A percentile compares a stretch with the other conserved stretches of the same genome.
Conservation (phyloP, 202 grass and related monocot species). For the Zizania palustris region DNA sequence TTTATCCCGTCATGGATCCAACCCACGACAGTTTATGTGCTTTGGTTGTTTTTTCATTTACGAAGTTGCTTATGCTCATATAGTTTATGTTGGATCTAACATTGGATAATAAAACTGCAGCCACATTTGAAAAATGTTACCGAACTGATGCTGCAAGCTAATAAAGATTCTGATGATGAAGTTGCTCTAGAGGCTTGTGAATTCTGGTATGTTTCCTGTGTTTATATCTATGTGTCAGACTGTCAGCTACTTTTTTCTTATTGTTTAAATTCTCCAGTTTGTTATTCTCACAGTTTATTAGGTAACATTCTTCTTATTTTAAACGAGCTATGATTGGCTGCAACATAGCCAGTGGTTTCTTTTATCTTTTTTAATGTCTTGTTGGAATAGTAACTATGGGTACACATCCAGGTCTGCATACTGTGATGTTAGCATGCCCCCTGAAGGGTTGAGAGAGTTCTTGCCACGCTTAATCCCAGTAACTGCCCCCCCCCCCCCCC, state of each 20-base stretch:
- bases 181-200: constrained; percentile 94
- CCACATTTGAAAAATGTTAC: constrained; percentile 90
- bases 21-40: not conserved
- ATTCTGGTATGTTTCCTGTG: constrained; percentile 74
- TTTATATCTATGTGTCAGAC: constrained; percentile 11
- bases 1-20: not conserved
- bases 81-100: constrained; percentile 37
- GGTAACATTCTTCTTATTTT: not conserved
- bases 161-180: constrained; percentile 94
- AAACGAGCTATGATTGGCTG: constrained; percentile 8
- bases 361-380: constrained; percentile 13
- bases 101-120: constrained; percentile 56
- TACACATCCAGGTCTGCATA: constrained; percentile 80
- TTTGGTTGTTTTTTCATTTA: not conserved
- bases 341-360: not conserved
- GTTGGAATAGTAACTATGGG: constrained; percentile 33
- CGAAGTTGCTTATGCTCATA: constrained; percentile 32
- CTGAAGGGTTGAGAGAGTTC: constrained; percentile 84
- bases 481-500: too few species aligned
- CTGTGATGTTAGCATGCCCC: constrained; percentile 92
- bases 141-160: constrained; percentile 89
- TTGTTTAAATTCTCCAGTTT: constrained; percentile 10
- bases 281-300: constrained; percentile 8
- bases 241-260: not conserved
- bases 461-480: constrained; percentile 89